Evolutionary conservation across 768 basidiomycete species (phyloP).

Genomic region (Termitomyces sp.): DNA sequence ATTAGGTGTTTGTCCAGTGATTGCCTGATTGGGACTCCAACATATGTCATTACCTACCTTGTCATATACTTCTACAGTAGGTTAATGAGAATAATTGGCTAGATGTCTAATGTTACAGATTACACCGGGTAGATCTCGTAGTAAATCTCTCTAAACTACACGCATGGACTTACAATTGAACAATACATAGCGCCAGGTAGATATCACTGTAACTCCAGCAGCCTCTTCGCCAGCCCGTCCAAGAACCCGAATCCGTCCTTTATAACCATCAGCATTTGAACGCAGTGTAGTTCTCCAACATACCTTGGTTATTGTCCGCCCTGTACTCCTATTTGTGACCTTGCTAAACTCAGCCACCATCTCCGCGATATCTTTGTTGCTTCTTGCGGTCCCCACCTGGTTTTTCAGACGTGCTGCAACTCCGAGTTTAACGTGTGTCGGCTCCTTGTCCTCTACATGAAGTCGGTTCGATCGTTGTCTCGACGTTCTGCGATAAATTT

Average conservation of each 20-base stretch:
- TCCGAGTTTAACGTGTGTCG: slow-evolving; percentile 51
- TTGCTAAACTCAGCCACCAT: slow-evolving; percentile 69
- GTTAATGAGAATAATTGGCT: background rate
- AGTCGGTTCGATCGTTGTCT: slow-evolving; percentile 33
- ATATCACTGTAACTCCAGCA: slow-evolving; percentile 34
- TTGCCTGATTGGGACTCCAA: background rate
- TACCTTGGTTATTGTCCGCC: slow-evolving; percentile 71
- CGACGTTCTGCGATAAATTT: slow-evolving; percentile 8
- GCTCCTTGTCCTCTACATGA: slow-evolving; percentile 34
- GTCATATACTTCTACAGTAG: background rate
- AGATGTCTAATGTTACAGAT: background rate
- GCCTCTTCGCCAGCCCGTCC: slow-evolving; percentile 50
- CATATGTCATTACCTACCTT: background rate
- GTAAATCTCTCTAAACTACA: background rate
- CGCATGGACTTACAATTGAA: background rate
- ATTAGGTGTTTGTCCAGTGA: too few relatives aligned
- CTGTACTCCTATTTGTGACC: slow-evolving; percentile 62
- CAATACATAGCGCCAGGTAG: background rate
- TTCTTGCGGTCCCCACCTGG: slow-evolving; percentile 46
- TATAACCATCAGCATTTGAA: background rate
- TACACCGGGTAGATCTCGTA: slow-evolving; percentile 6
- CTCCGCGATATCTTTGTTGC: slow-evolving; percentile 52
- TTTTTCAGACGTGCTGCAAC: slow-evolving; percentile 52
- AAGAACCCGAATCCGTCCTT: slow-evolving; percentile 68
- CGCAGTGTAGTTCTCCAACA: background rate